phyloP scores from a whole-genome alignment of 2,329 filamentous ascomycete species.

The Hypoxylon sp. region DNA sequence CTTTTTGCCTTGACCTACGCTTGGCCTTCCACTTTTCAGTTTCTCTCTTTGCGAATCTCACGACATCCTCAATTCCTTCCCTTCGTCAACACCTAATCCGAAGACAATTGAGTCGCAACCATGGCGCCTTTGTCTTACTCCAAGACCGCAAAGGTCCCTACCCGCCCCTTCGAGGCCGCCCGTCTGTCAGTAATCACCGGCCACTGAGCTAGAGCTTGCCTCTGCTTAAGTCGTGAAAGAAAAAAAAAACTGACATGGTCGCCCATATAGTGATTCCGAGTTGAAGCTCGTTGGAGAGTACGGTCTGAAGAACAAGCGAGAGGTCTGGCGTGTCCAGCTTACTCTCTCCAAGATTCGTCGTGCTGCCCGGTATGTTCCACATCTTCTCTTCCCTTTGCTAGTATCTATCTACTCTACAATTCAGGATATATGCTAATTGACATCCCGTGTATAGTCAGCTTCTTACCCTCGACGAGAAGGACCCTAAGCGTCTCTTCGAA shows the following conservation, averaged over 20 bases:
- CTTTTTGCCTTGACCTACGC: not conserved
- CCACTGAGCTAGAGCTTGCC: conserved; percentile 98
- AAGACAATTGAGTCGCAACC: conserved; percentile 51
- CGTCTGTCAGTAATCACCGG: conserved; percentile 97
- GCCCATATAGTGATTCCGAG: conserved; percentile 85
- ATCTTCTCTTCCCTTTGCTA: not conserved
- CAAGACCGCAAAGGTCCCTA: conserved; percentile 99
- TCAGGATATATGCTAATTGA: not conserved
- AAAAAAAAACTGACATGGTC: conserved; percentile 69
- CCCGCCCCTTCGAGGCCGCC: conserved; percentile 98
- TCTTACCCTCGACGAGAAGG: conserved; percentile 99
- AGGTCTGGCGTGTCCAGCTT: conserved; percentile 99
- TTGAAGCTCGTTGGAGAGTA: conserved; percentile 99
- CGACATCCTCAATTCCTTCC: conserved; percentile 29
- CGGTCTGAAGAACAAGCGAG: conserved; percentile 99
- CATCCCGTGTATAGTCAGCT: conserved; percentile 82
- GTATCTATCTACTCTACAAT: not conserved
- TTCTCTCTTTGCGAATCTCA: conserved; percentile 34
- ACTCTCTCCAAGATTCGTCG: conserved; percentile 99
- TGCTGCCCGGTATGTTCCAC: conserved; percentile 87
- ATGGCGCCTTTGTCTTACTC: conserved; percentile 77
- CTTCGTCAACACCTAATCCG: conserved; percentile 39
- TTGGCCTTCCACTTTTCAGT: conserved; percentile 25
- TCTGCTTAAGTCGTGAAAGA: conserved; percentile 88
- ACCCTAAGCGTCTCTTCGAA: conserved; percentile 99